These are phyloP conservation scores for Theileria parva DNA, from an alignment of 169 alveolate genomes.

Conservation along the genomic window DNA sequence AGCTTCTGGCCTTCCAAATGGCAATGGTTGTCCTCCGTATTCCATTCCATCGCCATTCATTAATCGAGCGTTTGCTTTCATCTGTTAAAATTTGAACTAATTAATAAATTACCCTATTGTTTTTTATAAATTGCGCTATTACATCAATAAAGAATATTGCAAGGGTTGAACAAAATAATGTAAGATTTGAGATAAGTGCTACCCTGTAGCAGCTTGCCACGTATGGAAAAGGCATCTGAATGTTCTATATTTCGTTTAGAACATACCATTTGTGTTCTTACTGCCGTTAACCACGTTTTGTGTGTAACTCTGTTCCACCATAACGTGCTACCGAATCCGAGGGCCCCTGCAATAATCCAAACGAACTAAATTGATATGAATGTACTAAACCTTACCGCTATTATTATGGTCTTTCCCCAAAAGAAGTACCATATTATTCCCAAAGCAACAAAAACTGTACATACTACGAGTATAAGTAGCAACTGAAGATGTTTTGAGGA, in stretches of 20 bases:
- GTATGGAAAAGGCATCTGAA: constrained; percentile 56
- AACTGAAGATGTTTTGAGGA: constrained; percentile 23
- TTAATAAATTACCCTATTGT: constrained; percentile 3
- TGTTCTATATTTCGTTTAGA: not conserved
- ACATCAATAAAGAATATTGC: constrained; percentile 6
- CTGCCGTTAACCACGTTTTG: constrained; percentile 32
- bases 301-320: constrained; percentile 43
- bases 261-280: constrained; percentile 47
- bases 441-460: constrained; percentile 14
- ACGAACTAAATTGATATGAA: constrained; percentile 17
- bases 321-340: not conserved
- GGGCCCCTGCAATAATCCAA: constrained; percentile 53
- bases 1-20: constrained; percentile 15
- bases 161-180: constrained; percentile 20
- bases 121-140: constrained; percentile 1
- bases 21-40: constrained; percentile 21
- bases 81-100: not conserved
- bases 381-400: constrained; percentile 39
- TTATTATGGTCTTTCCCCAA: constrained; percentile 19
- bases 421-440: constrained; percentile 58
- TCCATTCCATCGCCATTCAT: constrained; percentile 28
- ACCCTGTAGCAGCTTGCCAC: constrained; percentile 7
- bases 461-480: constrained; percentile 17
- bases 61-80: constrained; percentile 17
- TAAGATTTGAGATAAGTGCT: constrained; percentile 16